These are phyloP conservation scores for Coemansia sp. DNA, from an alignment of 192 early-diverging fungal genomes.

Conservation along the genomic window DNA sequence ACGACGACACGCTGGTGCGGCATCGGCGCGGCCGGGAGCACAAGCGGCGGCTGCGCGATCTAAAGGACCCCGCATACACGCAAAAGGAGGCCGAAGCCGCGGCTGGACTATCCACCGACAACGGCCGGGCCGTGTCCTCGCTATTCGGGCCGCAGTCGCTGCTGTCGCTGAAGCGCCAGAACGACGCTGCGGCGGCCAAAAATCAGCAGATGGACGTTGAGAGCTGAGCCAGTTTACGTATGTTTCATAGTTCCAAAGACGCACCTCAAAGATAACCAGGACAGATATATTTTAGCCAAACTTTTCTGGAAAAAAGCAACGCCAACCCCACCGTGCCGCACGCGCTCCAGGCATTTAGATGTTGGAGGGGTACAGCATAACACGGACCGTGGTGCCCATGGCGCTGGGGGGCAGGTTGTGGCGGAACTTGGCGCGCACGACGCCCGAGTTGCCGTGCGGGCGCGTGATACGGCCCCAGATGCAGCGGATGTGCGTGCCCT, in stretches of 20 bases:
- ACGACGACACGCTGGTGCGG: constrained; percentile 54
- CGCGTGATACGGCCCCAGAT: constrained; percentile 98
- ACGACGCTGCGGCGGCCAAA: constrained; percentile 11
- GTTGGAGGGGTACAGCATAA: constrained; percentile 96
- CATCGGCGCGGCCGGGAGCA: constrained; percentile 81
- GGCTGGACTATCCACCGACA: constrained; percentile 58
- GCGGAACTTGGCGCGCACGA: constrained; percentile 95
- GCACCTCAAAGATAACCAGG: neutral
- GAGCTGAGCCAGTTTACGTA: neutral
- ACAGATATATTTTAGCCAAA: neutral
- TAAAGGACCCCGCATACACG: constrained; percentile 78
- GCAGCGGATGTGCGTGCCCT: constrained; percentile 91
- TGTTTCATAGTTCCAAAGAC: neutral
- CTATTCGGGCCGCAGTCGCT: constrained; percentile 28
- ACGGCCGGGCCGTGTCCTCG: constrained; percentile 36
- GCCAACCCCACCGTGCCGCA: neutral
- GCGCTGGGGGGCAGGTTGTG: constrained; percentile 93
- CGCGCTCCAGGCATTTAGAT: constrained; percentile 44
- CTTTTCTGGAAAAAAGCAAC: constrained; percentile 1
- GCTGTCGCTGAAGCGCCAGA: constrained; percentile 28
- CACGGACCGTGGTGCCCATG: constrained; percentile 88
- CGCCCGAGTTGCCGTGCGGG: constrained; percentile 92
- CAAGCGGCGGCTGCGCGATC: constrained; percentile 77
- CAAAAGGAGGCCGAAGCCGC: constrained; percentile 82
- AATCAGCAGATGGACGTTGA: constrained; percentile 16